Evolutionary conservation across 176 grass and related monocot species (phyloP).

Genomic region (Musa schizocarpa): DNA sequence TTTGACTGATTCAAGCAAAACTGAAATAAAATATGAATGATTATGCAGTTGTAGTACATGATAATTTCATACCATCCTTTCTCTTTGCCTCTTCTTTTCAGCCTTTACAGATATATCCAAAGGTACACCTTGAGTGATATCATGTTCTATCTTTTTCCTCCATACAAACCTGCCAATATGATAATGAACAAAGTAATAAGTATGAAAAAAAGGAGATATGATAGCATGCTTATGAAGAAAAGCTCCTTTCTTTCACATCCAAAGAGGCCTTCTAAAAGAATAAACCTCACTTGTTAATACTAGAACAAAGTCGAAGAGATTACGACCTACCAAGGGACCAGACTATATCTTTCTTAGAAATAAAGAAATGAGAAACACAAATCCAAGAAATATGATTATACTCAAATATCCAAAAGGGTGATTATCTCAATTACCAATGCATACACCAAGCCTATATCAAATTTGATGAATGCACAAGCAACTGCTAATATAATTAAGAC

Average conservation of each 20-base stretch:
- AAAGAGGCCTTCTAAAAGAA: neutral
- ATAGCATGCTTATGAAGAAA: neutral
- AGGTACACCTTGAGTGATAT: constrained; percentile 68
- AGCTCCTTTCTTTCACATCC: neutral
- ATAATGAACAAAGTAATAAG: neutral
- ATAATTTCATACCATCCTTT: constrained; percentile 66
- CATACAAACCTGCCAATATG: constrained; percentile 67
- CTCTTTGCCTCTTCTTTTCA: constrained; percentile 71
- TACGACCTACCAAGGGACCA: neutral
- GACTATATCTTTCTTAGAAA: neutral
- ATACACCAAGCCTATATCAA: no score
- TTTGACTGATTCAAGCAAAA: neutral
- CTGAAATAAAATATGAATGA: neutral
- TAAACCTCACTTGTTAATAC: neutral
- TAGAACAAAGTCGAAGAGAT: neutral
- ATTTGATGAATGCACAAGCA: no score
- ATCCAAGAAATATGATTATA: no score
- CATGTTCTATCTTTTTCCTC: constrained; percentile 94
- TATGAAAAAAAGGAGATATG: neutral
- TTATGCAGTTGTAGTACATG: neutral
- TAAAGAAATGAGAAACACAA: neutral
- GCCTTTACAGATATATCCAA: constrained; percentile 86
- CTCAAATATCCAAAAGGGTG: no score
- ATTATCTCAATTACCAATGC: no score
- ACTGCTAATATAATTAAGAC: no score